Percentiles rank a stretch among this genome's conserved stretches.
Conservation (phyloP, 768 basidiomycete species). For the Amylocystis lapponica region DNA sequence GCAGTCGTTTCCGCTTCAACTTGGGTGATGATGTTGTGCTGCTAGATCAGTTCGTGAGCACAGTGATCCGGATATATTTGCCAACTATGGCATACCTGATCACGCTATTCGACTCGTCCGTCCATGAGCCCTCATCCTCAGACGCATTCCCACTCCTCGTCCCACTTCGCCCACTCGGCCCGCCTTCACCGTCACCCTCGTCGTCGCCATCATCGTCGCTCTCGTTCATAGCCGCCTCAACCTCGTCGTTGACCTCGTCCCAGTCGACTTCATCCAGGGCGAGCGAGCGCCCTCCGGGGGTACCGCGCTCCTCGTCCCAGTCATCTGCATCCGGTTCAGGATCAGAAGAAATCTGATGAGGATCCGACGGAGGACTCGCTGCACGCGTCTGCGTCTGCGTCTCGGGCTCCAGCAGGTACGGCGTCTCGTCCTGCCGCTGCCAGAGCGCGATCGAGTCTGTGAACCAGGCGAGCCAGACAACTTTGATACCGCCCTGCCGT, state of each 20-base stretch:
- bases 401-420: slow-evolving; percentile 65
- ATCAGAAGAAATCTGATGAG: slow-evolving; percentile 55
- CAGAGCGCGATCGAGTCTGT: slow-evolving; percentile 87
- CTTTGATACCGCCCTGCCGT: slow-evolving; percentile 67
- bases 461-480: slow-evolving; percentile 90
- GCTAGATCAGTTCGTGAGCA: slow-evolving; percentile 4
- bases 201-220: slow-evolving; percentile 58
- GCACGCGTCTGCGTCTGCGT: slow-evolving; percentile 27
- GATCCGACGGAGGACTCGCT: slow-evolving; percentile 40
- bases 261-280: slow-evolving; percentile 67
- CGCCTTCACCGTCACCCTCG: slow-evolving; percentile 15
- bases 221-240: slow-evolving; percentile 83
- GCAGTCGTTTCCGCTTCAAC: slow-evolving; percentile 59
- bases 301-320: slow-evolving; percentile 43
- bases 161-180: slow-evolving; percentile 24
- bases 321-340: slow-evolving; percentile 64
- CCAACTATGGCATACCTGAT: slow-evolving; percentile 30
- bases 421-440: slow-evolving; percentile 71
- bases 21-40: slow-evolving; percentile 38
- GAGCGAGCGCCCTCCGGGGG: slow-evolving; percentile 23
- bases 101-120: slow-evolving; percentile 45
- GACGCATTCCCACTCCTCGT: slow-evolving; percentile 39
- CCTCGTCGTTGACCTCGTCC: slow-evolving; percentile 80
- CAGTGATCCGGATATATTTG: neutral
- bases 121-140: slow-evolving; percentile 45